Conservation (phyloP, 2,329 filamentous ascomycete species). For the Aspergillus candidus region DNA sequence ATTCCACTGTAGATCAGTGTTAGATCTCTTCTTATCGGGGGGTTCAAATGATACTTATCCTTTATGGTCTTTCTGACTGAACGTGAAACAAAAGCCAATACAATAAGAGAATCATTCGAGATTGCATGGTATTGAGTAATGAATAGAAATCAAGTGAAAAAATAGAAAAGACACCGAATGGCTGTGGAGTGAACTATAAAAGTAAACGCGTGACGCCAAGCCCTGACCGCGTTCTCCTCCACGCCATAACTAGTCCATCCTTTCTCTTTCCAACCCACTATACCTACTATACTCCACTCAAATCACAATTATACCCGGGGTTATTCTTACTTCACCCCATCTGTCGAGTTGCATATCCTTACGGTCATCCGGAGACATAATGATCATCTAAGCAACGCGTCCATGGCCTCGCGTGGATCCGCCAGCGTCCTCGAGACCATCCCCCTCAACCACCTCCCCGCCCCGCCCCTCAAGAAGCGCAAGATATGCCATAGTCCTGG, state of each 20-base stretch:
- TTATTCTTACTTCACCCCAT: too few species aligned
- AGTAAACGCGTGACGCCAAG: conserved; percentile 23
- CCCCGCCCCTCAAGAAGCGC: conserved; percentile 29
- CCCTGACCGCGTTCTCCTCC: neutral
- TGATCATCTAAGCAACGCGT: conserved; percentile 19
- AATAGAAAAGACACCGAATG: too few species aligned
- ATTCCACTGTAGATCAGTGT: too few species aligned
- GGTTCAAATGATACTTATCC: too few species aligned
- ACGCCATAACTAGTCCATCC: too few species aligned
- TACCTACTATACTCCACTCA: conserved; percentile 1
- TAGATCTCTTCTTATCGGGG: too few species aligned
- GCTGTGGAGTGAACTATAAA: too few species aligned
- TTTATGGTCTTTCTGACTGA: too few species aligned
- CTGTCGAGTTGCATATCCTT: too few species aligned
- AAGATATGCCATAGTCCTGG: conserved; percentile 20
- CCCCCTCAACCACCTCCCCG: conserved; percentile 27
- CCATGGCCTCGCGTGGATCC: conserved; percentile 33
- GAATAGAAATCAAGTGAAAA: conserved; percentile 4
- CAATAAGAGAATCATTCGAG: too few species aligned
- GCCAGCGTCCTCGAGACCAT: conserved; percentile 29
- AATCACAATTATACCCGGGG: neutral
- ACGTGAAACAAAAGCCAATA: too few species aligned
- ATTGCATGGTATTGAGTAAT: conserved; percentile 9
- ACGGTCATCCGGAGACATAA: neutral
- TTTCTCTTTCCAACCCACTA: too few species aligned